A percentile compares a stretch with the other conserved stretches of the same genome.
These are phyloP conservation scores for Leucoagaricus sp. DNA, from an alignment of 1,284 basidiomycete species.

Conservation along the genomic window DNA sequence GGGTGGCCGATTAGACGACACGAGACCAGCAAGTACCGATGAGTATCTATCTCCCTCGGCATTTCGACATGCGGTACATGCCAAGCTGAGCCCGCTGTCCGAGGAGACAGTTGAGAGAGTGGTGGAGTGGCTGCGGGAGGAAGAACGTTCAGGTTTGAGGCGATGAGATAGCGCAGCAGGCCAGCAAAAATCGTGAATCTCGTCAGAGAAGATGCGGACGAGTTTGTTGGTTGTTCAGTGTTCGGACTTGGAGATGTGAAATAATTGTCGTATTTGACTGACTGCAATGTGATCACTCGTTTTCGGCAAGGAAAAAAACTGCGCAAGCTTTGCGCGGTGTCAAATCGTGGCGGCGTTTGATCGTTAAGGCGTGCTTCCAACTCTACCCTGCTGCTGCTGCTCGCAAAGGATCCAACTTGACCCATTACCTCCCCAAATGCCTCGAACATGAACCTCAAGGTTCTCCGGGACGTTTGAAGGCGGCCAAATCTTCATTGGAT, in stretches of 20 bases:
- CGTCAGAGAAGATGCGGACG: too few relatives aligned
- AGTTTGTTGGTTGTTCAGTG: too few relatives aligned
- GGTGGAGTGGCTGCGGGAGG: constrained; percentile 9
- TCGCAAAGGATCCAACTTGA: constrained; percentile 13
- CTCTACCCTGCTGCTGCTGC: too few relatives aligned
- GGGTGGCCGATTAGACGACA: neutral
- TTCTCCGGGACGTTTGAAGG: constrained; percentile 1
- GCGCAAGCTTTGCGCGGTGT: too few relatives aligned
- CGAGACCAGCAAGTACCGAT: neutral
- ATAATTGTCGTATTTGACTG: too few relatives aligned
- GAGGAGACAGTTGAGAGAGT: constrained; percentile 5
- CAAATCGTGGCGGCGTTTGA: too few relatives aligned
- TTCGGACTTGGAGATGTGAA: too few relatives aligned
- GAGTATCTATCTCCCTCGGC: constrained; percentile 7
- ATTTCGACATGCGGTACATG: constrained; percentile 10
- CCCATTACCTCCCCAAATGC: constrained; percentile 11
- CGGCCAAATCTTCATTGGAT: constrained; percentile 57
- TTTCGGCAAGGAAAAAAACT: too few relatives aligned
- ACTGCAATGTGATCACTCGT: too few relatives aligned
- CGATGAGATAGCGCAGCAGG: neutral
- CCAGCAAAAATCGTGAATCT: neutral
- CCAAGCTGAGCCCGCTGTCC: constrained; percentile 7
- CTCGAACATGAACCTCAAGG: neutral
- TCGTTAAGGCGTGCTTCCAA: too few relatives aligned
- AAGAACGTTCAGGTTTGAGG: neutral